These are phyloP conservation scores for Deuterostichococcus epilithicus DNA, from an alignment of 139 green algal genomes.

Conservation along the genomic window DNA sequence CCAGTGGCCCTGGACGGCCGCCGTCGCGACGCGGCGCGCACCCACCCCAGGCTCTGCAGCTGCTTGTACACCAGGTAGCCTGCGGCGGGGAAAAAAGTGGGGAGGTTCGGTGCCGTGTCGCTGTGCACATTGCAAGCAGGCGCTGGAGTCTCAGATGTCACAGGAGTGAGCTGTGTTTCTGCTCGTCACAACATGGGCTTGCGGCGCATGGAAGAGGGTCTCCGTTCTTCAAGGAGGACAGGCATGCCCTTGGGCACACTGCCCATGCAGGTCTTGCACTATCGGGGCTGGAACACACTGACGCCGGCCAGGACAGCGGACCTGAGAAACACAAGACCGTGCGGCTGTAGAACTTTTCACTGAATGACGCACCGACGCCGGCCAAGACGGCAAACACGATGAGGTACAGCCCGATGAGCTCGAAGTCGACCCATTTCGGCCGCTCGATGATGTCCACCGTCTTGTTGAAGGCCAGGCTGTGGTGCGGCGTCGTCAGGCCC, in stretches of 20 bases:
- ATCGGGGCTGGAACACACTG: neutral
- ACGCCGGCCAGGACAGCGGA: neutral
- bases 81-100: neutral
- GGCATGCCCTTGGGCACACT: neutral
- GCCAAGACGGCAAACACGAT: conserved; percentile 36
- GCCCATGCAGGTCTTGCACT: neutral
- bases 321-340: neutral
- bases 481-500: neutral
- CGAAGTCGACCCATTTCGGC: conserved; percentile 53
- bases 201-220: neutral
- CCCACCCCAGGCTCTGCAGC: conserved; percentile 19
- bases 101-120: no score
- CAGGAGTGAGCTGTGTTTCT: neutral
- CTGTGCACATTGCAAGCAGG: neutral
- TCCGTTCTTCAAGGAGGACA: neutral
- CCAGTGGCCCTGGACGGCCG: conserved; percentile 24
- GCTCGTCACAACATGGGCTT: neutral
- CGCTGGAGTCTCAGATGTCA: neutral
- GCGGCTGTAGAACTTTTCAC: neutral
- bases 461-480: conserved; percentile 70
- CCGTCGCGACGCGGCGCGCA: conserved; percentile 13
- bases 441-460: conserved; percentile 63
- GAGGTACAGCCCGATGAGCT: conserved; percentile 54
- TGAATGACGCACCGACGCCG: conserved; percentile 27
- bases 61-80: conserved; percentile 20